These are phyloP conservation scores for Endocalyx cinctus DNA, from an alignment of 2,329 filamentous ascomycete species.

Conservation along the genomic window DNA sequence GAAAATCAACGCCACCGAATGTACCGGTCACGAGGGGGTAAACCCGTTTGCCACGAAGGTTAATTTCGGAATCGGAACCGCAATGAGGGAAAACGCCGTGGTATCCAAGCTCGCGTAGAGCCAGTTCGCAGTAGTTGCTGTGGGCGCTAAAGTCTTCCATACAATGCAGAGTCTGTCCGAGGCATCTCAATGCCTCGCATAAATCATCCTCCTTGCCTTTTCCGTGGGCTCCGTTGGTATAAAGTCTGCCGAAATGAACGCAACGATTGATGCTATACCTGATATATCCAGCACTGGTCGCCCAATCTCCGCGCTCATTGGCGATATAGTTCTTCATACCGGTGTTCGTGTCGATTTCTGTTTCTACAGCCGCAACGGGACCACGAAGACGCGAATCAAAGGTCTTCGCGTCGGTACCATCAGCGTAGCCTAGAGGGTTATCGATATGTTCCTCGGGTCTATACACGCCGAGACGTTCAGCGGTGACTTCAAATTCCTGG, in stretches of 20 bases:
- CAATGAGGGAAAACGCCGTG: constrained; percentile 69
- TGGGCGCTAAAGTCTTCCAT: constrained; percentile 78
- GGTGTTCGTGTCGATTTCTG: constrained; percentile 67
- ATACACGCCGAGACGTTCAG: constrained; percentile 75
- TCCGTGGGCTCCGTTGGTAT: constrained; percentile 59
- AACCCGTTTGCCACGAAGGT: constrained; percentile 60
- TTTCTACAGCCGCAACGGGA: constrained; percentile 67
- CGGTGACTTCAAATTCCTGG: constrained; percentile 77
- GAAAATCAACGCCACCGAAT: constrained; percentile 79
- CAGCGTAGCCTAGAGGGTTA: constrained; percentile 81
- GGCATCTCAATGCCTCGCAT: constrained; percentile 72
- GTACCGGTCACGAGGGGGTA: constrained; percentile 71
- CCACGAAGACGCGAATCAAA: constrained; percentile 78
- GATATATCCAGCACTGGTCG: constrained; percentile 83
- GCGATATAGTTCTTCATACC: constrained; percentile 99
- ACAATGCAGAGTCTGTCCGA: constrained; percentile 72
- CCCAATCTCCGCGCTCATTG: constrained; percentile 82
- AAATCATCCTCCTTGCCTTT: constrained; percentile 70
- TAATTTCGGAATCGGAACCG: constrained; percentile 62
- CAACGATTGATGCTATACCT: constrained; percentile 69
- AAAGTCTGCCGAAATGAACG: constrained; percentile 73
- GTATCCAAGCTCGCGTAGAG: constrained; percentile 67
- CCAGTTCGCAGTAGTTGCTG: constrained; percentile 79
- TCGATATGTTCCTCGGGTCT: constrained; percentile 71
- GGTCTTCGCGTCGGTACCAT: constrained; percentile 77